These are phyloP conservation scores for Geotrichum reessii DNA, from an alignment of 1,139 yeast species.

Conservation along the genomic window DNA sequence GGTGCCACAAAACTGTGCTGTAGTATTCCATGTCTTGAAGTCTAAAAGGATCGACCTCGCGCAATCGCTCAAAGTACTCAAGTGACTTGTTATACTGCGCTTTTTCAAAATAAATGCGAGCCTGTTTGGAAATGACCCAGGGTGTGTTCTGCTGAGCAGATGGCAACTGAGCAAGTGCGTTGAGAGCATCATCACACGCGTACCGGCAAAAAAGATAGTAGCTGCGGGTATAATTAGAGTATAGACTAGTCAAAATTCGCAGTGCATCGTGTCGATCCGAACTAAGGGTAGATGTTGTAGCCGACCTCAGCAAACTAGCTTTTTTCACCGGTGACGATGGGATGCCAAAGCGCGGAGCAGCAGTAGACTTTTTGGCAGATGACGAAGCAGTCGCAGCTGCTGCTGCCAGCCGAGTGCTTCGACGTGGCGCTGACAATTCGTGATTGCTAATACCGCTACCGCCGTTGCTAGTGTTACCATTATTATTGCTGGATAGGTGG, in stretches of 20 bases:
- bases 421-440: slow-evolving; percentile 6
- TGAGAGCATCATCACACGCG: slow-evolving; percentile 76
- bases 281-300: slow-evolving; percentile 5
- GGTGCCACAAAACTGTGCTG: slow-evolving; percentile 90
- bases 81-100: slow-evolving; percentile 79
- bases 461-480: background rate
- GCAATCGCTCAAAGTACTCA: slow-evolving; percentile 53
- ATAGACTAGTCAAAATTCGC: slow-evolving; percentile 43
- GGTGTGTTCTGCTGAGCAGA: slow-evolving; percentile 67
- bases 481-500: background rate
- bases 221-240: slow-evolving; percentile 59
- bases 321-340: background rate
- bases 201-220: slow-evolving; percentile 58
- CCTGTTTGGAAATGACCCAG: slow-evolving; percentile 78
- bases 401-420: slow-evolving; percentile 15
- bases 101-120: slow-evolving; percentile 78
- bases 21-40: slow-evolving; percentile 85
- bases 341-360: background rate
- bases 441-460: background rate
- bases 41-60: slow-evolving; percentile 72
- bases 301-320: slow-evolving; percentile 2
- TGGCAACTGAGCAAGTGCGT: slow-evolving; percentile 59
- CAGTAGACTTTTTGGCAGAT: background rate
- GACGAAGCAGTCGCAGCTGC: slow-evolving; percentile 5
- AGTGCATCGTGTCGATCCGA: slow-evolving; percentile 14